These are phyloP conservation scores for Chloropicon primus DNA, from an alignment of 139 green algal genomes.

Conservation along the genomic window DNA sequence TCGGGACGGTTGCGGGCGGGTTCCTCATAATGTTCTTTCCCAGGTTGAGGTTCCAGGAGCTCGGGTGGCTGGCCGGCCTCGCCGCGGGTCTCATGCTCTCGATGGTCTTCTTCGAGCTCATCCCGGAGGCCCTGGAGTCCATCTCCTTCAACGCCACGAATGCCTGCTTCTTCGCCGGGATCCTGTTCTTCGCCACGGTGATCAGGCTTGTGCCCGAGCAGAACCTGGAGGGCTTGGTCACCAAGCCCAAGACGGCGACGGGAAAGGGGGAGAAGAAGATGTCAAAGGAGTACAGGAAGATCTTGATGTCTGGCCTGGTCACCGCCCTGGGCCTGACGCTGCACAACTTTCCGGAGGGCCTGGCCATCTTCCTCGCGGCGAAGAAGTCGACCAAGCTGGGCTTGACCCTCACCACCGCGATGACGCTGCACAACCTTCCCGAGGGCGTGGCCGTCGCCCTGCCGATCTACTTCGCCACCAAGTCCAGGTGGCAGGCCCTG, in stretches of 20 bases:
- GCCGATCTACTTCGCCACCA: conserved; percentile 13
- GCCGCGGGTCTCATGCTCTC: conserved; percentile 59
- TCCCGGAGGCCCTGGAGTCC: conserved; percentile 38
- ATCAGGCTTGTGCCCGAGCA: conserved; percentile 51
- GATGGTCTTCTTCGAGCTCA: conserved; percentile 55
- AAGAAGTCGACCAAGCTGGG: conserved; percentile 25
- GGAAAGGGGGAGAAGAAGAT: neutral
- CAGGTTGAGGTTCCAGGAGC: neutral
- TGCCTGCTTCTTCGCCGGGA: conserved; percentile 50
- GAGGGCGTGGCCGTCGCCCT: conserved; percentile 13
- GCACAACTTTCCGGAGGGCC: conserved; percentile 19
- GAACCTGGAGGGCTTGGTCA: conserved; percentile 5
- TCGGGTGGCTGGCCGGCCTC: conserved; percentile 31
- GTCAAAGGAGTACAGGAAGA: conserved; percentile 19
- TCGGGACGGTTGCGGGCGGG: neutral
- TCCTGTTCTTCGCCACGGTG: conserved; percentile 49
- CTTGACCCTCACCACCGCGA: conserved; percentile 9
- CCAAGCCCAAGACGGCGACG: neutral
- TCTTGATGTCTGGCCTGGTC: conserved; percentile 29
- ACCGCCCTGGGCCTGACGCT: conserved; percentile 14
- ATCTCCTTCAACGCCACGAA: conserved; percentile 42
- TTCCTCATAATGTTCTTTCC: neutral
- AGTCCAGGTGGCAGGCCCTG: conserved; percentile 12
- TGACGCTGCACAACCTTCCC: conserved; percentile 17
- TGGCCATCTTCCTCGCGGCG: conserved; percentile 36